Base-by-base conservation (phyloP, 2,329 filamentous ascomycete genomes). In the Aspergillus sp. region DNA sequence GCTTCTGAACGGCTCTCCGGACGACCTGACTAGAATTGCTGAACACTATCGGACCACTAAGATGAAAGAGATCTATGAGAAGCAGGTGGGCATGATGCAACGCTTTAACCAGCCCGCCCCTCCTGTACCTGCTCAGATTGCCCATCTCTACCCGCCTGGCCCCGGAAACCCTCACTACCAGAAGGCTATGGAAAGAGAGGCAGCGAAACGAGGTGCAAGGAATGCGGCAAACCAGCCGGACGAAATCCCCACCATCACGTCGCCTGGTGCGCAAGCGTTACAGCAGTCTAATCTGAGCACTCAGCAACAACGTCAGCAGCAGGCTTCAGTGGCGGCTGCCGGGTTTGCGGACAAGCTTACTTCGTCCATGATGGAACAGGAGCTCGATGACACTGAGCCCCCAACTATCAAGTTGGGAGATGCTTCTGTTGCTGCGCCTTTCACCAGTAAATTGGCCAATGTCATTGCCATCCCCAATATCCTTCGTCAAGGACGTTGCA, bases 11-110 rank as follows among this genome's bases (percentile, higher is more conserved):
- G 95, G 95, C 62, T 96, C 93, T 1, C 89, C 87, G 64, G 90
- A 98, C 21, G 95, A 98, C 72, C 84, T 99, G 54, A 88, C 87
- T 56, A 92, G 89, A 73, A 99, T 99, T 67, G 89, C 90, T 24
- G 95, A 98, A 71, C 93, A 99, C 76, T 88, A 90, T 69, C 89
- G 95, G 66, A 96, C 92, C 75, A 96, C 89, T 41, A 96, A 92
- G 82, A 96, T 99, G 90, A 98, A 97, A 83, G 93, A 97, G 64
- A 86, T 99, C 63, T 99, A 99, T 73, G 91, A 98, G 79, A 98
- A 99, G 82, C 95, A 99, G 75, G 84, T 90, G 56, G 81, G 87
- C 47, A 83, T 99, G 74, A 97, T 99, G 91, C 85, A 89, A 71
- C 86, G 93, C 63, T 99, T 98, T 84, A 96, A 96, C 73, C 93